phyloP scores from a whole-genome alignment of 2,329 filamentous ascomycete genomes.

The Zasmidium cellare region DNA sequence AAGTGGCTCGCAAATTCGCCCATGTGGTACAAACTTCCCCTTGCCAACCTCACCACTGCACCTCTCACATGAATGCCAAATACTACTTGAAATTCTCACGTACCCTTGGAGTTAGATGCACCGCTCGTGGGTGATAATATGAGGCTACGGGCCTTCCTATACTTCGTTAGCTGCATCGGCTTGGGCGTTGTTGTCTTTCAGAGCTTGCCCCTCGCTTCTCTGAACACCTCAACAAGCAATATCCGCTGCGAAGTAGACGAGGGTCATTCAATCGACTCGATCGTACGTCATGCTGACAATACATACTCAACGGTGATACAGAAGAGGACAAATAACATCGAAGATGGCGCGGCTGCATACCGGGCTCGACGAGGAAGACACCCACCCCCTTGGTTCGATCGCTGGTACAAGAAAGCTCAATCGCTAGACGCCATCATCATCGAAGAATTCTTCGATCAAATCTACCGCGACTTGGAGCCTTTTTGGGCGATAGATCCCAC shows the following conservation, averaged over 20 bases:
- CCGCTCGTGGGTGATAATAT: no score
- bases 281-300: neutral
- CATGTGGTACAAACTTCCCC: no score
- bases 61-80: no score
- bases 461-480: constrained; percentile 47
- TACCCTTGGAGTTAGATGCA: no score
- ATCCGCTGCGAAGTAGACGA: neutral
- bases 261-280: neutral
- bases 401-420: constrained; percentile 45
- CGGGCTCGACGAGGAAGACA: constrained; percentile 43
- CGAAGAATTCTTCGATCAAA: constrained; percentile 50
- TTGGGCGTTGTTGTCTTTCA: neutral
- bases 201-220: neutral
- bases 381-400: constrained; percentile 48
- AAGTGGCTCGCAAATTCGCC: neutral
- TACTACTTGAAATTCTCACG: no score
- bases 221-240: neutral
- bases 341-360: constrained; percentile 33
- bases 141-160: no score
- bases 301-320: neutral
- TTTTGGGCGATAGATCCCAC: constrained; percentile 45
- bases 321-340: neutral
- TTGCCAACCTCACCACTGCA: no score
- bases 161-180: no score
- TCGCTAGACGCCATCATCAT: constrained; percentile 40